Base-by-base conservation (phyloP, 805 yeast species). In the Metschnikowia noctiluminum region DNA sequence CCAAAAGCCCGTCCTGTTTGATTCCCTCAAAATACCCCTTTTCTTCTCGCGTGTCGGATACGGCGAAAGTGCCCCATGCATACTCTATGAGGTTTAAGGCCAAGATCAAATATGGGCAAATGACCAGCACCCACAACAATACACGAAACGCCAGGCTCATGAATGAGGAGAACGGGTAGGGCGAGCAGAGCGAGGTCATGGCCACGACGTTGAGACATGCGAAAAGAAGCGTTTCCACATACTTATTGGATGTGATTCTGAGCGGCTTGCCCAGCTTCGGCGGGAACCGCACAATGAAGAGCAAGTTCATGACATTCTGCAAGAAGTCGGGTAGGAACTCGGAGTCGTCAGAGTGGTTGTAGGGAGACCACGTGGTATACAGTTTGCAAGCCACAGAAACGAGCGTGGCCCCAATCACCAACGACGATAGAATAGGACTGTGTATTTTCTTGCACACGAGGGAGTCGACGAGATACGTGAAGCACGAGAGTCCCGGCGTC, bases 211-310 rank as follows among this genome's bases (percentile, higher is more conserved):
- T 60, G 38, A 64, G 65, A 1, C 51, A 13, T 21, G 53, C 50
- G 35, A 66, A 61, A 12, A 68, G 55, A 3, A 48, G 31, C 5
- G 49, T 10, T 52, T 70, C 48, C n/a, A 45, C 12, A n/a, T 45
- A 40, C n/a, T 38, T 35, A 27, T 44, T 41, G 15, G 54, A 47
- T 26, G 15, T n/a, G 30, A 46, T 42, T 15, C 16, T 31, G 21
- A 54, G 26, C 38, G 55, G 47, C 10, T 52, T 48, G 36, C 39
- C 46, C 16, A 46, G 28, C 10, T 43, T 41, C 9, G 52, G 43
- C 21, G 58, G 54, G 49, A 66, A 69, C 43, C 74, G 44, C 2
- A 60, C 2, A 6, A 69, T 52, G 40, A 69, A 68, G n/a, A 62
- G 13, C 21, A 68, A 16, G 51, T 68, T 66, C 38, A 69, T 54